A percentile compares a stretch with the other conserved stretches of the same genome.
These are phyloP conservation scores for Entomophthora muscae DNA, from an alignment of 371 early-diverging fungal genomes.

Conservation along the genomic window DNA sequence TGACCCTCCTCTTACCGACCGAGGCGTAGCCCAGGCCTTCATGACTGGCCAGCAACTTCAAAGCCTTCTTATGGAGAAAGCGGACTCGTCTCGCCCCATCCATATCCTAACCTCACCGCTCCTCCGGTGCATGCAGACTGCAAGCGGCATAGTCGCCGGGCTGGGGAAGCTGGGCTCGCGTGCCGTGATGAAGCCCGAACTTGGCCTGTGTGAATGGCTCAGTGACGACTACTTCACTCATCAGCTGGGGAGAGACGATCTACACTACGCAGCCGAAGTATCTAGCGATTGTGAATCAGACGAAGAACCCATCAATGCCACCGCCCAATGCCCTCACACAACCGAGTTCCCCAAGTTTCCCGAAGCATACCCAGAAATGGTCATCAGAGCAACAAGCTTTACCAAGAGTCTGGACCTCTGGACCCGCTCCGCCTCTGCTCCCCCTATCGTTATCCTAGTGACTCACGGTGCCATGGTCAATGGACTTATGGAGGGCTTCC, in stretches of 20 bases:
- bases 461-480: conserved; percentile 8
- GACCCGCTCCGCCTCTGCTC: neutral
- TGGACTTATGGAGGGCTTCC: neutral
- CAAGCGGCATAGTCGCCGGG: conserved; percentile 8
- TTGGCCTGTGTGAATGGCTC: conserved; percentile 7
- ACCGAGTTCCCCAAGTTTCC: conserved; percentile 1
- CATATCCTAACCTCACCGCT: conserved; percentile 9
- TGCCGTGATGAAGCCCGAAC: neutral
- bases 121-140: conserved; percentile 10
- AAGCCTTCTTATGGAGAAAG: conserved; percentile 5
- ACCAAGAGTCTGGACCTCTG: neutral
- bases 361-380: neutral
- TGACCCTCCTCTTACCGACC: conserved; percentile 29
- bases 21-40: conserved; percentile 24
- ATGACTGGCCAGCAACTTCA: conserved; percentile 10
- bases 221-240: conserved; percentile 5
- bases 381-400: neutral
- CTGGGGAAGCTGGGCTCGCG: conserved; percentile 4
- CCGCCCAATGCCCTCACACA: neutral
- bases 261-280: neutral
- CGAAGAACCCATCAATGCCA: neutral
- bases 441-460: conserved; percentile 3
- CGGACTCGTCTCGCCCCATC: conserved; percentile 2
- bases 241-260: neutral
- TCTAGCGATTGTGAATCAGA: neutral